Evolutionary conservation across 441 rosid species (phyloP).

Genomic region (Gossypium trilobum): DNA sequence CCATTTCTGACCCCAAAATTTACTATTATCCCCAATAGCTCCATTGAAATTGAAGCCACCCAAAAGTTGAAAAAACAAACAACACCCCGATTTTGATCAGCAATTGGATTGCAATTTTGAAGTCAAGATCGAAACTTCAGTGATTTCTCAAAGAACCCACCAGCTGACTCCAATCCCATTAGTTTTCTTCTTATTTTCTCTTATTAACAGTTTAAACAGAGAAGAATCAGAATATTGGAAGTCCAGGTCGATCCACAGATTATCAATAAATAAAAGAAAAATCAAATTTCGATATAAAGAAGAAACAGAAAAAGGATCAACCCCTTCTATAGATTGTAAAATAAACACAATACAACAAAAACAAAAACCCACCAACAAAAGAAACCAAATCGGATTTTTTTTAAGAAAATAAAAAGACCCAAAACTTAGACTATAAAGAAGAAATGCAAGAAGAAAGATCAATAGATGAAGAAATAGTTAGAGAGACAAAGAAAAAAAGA

Average conservation of each 20-base stretch:
- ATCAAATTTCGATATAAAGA: not conserved
- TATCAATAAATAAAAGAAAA: not conserved
- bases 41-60: constrained; percentile 17
- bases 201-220: not conserved
- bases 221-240: constrained; percentile 7
- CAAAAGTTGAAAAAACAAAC: not conserved
- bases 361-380: not conserved
- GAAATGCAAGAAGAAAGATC: not conserved
- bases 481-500: not conserved
- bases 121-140: constrained; percentile 22
- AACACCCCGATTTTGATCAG: constrained; percentile 23
- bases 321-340: not conserved
- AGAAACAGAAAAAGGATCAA: not conserved
- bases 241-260: constrained; percentile 7
- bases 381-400: not conserved
- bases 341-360: not conserved
- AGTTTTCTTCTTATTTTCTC: not conserved
- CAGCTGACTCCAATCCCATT: constrained; percentile 82
- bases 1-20: constrained; percentile 24
- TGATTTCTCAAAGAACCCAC: constrained; percentile 33
- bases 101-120: constrained; percentile 16
- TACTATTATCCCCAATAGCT: constrained; percentile 27
- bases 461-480: not conserved
- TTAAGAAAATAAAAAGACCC: not conserved
- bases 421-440: not conserved